Percentiles rank a stretch among this genome's conserved stretches.
phyloP scores from a whole-genome alignment of 495 filamentous ascomycete species.

The Penicillium ochrochloron region DNA sequence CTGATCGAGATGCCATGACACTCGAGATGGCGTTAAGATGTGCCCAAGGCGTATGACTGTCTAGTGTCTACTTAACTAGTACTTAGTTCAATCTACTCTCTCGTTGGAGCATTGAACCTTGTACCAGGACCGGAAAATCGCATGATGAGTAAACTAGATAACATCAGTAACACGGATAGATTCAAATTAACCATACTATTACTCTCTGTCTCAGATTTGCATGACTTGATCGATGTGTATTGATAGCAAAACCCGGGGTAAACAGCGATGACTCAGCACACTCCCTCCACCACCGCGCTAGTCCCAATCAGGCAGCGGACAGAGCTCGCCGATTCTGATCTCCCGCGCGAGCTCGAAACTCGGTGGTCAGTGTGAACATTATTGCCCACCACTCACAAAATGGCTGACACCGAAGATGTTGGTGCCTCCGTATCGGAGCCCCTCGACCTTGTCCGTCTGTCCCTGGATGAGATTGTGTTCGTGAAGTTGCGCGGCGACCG shows the following conservation, averaged over 20 bases:
- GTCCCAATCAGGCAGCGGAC: constrained; percentile 23
- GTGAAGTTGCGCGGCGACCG: constrained; percentile 95
- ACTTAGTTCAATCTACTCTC: too few relatives aligned
- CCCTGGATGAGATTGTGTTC: constrained; percentile 93
- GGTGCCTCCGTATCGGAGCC: constrained; percentile 76
- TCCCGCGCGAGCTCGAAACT: constrained; percentile 2
- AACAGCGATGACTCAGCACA: constrained; percentile 25
- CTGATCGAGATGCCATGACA: neutral
- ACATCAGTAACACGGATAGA: too few relatives aligned
- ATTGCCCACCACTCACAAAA: constrained; percentile 45
- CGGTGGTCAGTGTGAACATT: neutral
- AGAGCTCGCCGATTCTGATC: constrained; percentile 29
- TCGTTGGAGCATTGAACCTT: too few relatives aligned
- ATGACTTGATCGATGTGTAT: neutral
- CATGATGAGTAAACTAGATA: too few relatives aligned
- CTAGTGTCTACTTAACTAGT: too few relatives aligned
- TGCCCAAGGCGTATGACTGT: neutral
- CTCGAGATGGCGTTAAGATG: neutral
- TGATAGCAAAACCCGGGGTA: constrained; percentile 26
- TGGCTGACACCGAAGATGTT: constrained; percentile 76
- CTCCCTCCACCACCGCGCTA: constrained; percentile 19
- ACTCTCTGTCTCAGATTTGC: neutral
- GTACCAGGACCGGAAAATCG: too few relatives aligned
- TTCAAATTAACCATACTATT: too few relatives aligned
- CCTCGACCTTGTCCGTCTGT: constrained; percentile 91